Base-by-base conservation (phyloP, 306 rosid genomes). In the Citrullus colocynthis region DNA sequence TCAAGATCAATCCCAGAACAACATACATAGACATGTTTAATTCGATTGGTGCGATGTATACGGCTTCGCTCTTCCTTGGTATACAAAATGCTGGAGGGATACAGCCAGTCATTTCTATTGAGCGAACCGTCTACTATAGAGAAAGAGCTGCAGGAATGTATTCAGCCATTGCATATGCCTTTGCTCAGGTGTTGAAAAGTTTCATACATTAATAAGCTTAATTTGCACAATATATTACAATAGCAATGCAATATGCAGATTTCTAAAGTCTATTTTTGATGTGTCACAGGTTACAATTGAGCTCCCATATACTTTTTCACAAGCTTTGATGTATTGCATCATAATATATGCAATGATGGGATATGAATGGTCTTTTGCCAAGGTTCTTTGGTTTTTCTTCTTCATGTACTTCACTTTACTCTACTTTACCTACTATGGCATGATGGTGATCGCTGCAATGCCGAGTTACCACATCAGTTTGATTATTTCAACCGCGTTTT, bases 61-160 rank as follows among this genome's bases (percentile, higher is more conserved):
- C 30, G 45, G 85, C 89, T 54, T 84, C 84, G 48, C 86, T 87
- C 72, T 89, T 89, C 80, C 84, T 89, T 8, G 93, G 93, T 14
- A 12, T 89, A 28, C 86, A 87, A 69, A 85, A 87, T 17, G 51
- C 91, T 44, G 72, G 80, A 7, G 71, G 88, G 0, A 88, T 87
- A 36, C 93, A 89, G 18, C 89, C 93, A 0, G 85, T 89, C 78
- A 80, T 89, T 28, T 87, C 88, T 0, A 83, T 89, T 48, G 93
- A 89, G 79, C 83, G 91, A 66, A 82, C 86, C 6, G 91, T 89
- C 51, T 87, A 87, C 77, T 85, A 89, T 49, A 76, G 91, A 79
- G 93, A 89, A 84, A 84, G 71, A 56, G 91, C 91, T 5, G 93
- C 93, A 2, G 91, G 91, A 78, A 84, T 89, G 89, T 87, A 84